Evolutionary conservation across 2,329 filamentous ascomycete genomes (phyloP), one percentile per base, ranked within the genome.

Genomic region (Botrytis fabae): DNA sequence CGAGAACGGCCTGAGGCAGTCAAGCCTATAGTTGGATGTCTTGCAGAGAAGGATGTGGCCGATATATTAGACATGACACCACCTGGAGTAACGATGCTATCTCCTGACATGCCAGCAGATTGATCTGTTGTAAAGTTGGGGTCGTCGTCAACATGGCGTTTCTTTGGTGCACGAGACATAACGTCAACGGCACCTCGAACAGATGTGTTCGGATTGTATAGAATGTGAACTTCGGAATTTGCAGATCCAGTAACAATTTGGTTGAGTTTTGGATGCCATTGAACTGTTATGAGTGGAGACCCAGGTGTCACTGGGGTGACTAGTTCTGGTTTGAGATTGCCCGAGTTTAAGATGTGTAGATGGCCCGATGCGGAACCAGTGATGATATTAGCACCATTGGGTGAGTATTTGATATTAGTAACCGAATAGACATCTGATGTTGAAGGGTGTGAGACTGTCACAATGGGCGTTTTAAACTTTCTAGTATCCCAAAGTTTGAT

Each of bases 401-500:
- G 95, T 44, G 94, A 93, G 84, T 98, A 99, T 75, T 89, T 89
- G 80, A 99, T 97, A 80, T 94, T 97, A 70, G 90, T 92, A 74
- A 93, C 95, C 0, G 93, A 89, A 81, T 93, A 97, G 79, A 94
- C 91, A 73, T 91, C 90, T 1, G 94, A 95, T 22, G 93, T 97
- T 1, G 95, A 97, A 1, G 88, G 83, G 82, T 97, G 94, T 9
- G 91, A 85, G 25, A 93, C 89, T 1, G 91, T 93, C 65, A 94
- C 93, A 22, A 99, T 87, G 6, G 96, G 94, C 73, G 92, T 87
- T 81, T 96, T 98, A 86, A 99, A 97, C 80, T 98, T 98, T 73
- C 96, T 90, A 4, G 92, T 97, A 81, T 99, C 96, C 96, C 96
- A 99, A 2, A 98, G 86, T 83, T 98, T 98, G 82, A 99, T 95